Base-by-base conservation (phyloP, 2,329 filamentous ascomycete genomes). In the Tolypocladium album region DNA sequence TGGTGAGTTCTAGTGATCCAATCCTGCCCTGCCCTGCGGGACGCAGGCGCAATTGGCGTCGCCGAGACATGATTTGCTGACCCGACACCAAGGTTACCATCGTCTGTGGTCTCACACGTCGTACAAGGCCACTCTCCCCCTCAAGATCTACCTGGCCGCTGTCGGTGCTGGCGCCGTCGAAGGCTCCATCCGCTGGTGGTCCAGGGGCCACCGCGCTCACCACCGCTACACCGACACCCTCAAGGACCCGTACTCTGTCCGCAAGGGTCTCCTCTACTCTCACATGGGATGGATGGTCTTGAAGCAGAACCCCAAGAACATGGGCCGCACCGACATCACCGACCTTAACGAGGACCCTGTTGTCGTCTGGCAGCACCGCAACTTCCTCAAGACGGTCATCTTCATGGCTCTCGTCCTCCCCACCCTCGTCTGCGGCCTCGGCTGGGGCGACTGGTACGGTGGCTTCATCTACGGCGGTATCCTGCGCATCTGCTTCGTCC, bases 191-290 rank as follows among this genome's bases (percentile, higher is more conserved):
- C 82, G 90, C 74, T 95, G 90, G 90, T 95, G 90, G 91, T 86
- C 89, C 62, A 85, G 89, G 68, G 90, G 88, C 71, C 91, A 95
- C 78, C 87, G 91, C 67, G 88, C 90, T 69, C 90, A 95, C 75
- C 90, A 95, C 81, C 85, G 91, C 69, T 95, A 94, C 75, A 95
- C 91, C 78, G 91, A 95, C 72, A 95, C 90, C 70, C 89, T 92
- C 43, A 94, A 94, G 80, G 90, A 95, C 67, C 91, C 90, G 57
- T 95, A 95, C 80, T 92, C 89, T 31, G 90, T 95, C 67, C 87
- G 89, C 77, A 95, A 95, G 81, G 90, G 90, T 67, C 82, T 94
- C 57, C 76, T 91, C 66, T 93, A 92, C 82, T 91, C 85, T 20
- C 71, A 76, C 78, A 79, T 95, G 60, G 90, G 90, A 69, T 95